Conservation (phyloP, 805 yeast genomes). For the Saccharomycopsis selenospora region DNA sequence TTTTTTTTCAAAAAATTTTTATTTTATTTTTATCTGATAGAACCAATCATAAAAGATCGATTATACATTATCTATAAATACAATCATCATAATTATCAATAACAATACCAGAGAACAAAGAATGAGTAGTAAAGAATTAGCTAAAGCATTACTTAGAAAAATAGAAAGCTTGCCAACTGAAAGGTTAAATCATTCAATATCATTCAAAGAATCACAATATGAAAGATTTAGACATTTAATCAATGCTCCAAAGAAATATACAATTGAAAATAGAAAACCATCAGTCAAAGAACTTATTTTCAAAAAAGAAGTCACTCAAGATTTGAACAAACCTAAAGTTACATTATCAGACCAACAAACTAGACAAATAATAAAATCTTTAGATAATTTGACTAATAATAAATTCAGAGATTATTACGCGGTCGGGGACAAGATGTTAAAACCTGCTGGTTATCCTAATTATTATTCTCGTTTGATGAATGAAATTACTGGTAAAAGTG, state of each 20-base stretch:
- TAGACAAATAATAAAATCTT: slow-evolving; percentile 43
- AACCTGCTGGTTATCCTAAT: slow-evolving; percentile 79
- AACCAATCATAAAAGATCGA: too few species aligned
- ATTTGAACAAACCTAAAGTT: slow-evolving; percentile 25
- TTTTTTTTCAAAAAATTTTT: too few species aligned
- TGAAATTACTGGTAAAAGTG: slow-evolving; percentile 65
- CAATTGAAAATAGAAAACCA: slow-evolving; percentile 33
- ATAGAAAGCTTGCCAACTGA: slow-evolving; percentile 64
- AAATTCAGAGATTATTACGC: slow-evolving; percentile 43
- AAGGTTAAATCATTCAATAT: slow-evolving; percentile 57
- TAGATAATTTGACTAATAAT: slow-evolving; percentile 12
- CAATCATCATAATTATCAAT: too few species aligned
- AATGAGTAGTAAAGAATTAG: slow-evolving; percentile 32
- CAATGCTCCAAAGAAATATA: slow-evolving; percentile 37
- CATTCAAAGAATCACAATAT: slow-evolving; percentile 62
- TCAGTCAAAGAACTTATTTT: slow-evolving; percentile 36
- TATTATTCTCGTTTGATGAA: slow-evolving; percentile 66
- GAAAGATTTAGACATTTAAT: slow-evolving; percentile 48
- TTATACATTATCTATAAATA: too few species aligned
- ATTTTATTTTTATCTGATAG: too few species aligned
- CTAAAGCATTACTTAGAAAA: slow-evolving; percentile 49
- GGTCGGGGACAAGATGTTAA: slow-evolving; percentile 55
- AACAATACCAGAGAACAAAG: not conserved
- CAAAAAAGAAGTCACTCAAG: slow-evolving; percentile 28
- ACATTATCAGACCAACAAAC: slow-evolving; percentile 45